Base-by-base conservation (phyloP, 306 rosid genomes). In the Leucaena leucocephala region DNA sequence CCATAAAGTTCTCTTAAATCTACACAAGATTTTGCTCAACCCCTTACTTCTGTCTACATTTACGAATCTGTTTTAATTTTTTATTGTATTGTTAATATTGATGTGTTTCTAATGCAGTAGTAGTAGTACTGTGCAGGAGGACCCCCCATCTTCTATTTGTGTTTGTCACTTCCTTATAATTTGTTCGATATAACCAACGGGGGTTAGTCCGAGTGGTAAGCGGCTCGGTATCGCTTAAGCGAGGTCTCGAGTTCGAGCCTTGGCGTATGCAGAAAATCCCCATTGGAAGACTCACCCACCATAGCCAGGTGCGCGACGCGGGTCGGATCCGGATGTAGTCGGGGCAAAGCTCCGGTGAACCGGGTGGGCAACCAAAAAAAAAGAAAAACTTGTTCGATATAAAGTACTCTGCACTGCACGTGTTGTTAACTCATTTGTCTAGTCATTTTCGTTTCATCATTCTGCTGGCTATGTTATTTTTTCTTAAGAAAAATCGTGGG, bases 71-170 rank as follows among this genome's bases (percentile, higher is more conserved):
- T 19, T n/a, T 40, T 1, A n/a, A 13, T 2, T 35, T 66, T 42
- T 79, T 79, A 65, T 65, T 76, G 44, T 55, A 8, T n/a, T 22
- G 49, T 45, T 19, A 54, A 54, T 9, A 49, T 76, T 80, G 72
- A 67, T 77, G 84, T 81, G 71, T 81, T 68, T 81, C 39, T 3
- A 71, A 7, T 38, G 27, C 27, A 38, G 46, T 65, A 36, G 19
- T 34, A 27, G 27, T 27, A 27, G 27, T 27, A 27, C 27, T 62
- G 75, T 42, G 78, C 64, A 48, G 85, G 85, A 76, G 79, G 83
- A 81, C 82, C n/a, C n/a, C 21, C 81, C n/a, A 19, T 76, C 49
- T 43, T 49, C 27, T n/a, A 33, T 38, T 16, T 33, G 58, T 34
- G n/a, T 35, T 82, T 66, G 46, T 45, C 42, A 36, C 39, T 74